Percentiles rank a stretch among this genome's conserved stretches.
Conservation (phyloP, 768 basidiomycete genomes). For the Tylopilus balloui region DNA sequence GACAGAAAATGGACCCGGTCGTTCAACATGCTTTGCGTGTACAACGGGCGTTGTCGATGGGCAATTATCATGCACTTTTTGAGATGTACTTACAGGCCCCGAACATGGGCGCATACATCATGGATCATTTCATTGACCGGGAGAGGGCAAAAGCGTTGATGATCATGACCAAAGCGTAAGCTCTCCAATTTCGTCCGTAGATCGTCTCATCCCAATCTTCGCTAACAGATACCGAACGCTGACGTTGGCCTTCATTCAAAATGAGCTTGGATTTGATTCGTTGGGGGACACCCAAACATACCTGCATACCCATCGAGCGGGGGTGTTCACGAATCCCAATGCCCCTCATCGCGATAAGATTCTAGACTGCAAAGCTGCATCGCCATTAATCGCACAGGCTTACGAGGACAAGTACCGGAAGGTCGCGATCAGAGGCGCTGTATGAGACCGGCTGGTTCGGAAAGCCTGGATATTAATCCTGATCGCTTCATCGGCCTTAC, state of each 20-base stretch:
- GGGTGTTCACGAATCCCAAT: slow-evolving; percentile 61
- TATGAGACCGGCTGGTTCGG: slow-evolving; percentile 39
- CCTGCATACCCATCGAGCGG: slow-evolving; percentile 63
- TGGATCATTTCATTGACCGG: slow-evolving; percentile 96
- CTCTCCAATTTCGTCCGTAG: slow-evolving; percentile 12
- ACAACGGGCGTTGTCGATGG: slow-evolving; percentile 83
- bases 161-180: slow-evolving; percentile 91
- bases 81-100: slow-evolving; percentile 77
- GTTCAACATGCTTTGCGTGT: slow-evolving; percentile 89
- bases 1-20: slow-evolving; percentile 76
- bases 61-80: slow-evolving; percentile 94
- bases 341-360: slow-evolving; percentile 58
- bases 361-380: slow-evolving; percentile 69
- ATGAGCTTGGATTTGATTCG: slow-evolving; percentile 81
- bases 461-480: slow-evolving; percentile 5
- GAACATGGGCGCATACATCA: slow-evolving; percentile 98
- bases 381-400: slow-evolving; percentile 50
- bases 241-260: slow-evolving; percentile 68
- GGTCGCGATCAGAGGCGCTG: slow-evolving; percentile 89
- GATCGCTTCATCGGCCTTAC: slow-evolving; percentile 1
- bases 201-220: not conserved
- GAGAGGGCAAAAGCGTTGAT: slow-evolving; percentile 84
- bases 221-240: slow-evolving; percentile 73
- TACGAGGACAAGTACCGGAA: slow-evolving; percentile 82
- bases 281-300: slow-evolving; percentile 61